Base-by-base conservation (phyloP, 306 rosid genomes). In the Gastrolobium villosum region DNA sequence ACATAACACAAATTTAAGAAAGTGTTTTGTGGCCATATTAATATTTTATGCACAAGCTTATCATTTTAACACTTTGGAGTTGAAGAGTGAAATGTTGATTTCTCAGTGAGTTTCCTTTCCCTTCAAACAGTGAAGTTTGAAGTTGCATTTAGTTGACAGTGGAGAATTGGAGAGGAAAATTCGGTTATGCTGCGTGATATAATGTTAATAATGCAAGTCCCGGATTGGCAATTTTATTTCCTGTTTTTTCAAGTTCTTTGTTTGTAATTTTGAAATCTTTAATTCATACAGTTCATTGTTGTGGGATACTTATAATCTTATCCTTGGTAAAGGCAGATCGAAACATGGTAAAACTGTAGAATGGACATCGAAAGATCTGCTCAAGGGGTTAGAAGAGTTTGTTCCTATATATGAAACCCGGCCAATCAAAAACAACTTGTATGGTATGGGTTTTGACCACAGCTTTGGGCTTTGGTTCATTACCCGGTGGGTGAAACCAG, bases 401-500 rank as follows among this genome's bases (percentile, higher is more conserved):
- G 90, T 93, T 50, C 94, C 98, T 1, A 90, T 96, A 80, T 96
- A 96, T 7, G 98, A 91, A 78, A 90, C 96, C 15, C 85, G 98
- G 57, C 99, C 99, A 31, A 93, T 96, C 30, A 84, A 89, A 59
- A 93, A 91, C 78, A 93, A 96, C 83, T 65, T 93, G 98, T 88
- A 63, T 55, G 99, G 99, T 60, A 96, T 96, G 99, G 99, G 98
- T 60, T 96, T 96, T 73, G 99, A 96, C 81, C 99, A 96, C 89
- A 96, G 99, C 89, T 93, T 93, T 86, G 99, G 99, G 54, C 99
- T 96, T 67, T 96, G 99, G 99, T 96, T 93, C 86, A 89, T 93
- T 61, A 84, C 94, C 4, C 89, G 85, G 20, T 96, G 96, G 99
- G 82, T 96, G 75, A 91, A 93, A 88, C 99, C 98, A 1, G 90